These are phyloP conservation scores for Heliamphora ciliata DNA, from an alignment of 179 eudicot genomes.

Conservation along the genomic window DNA sequence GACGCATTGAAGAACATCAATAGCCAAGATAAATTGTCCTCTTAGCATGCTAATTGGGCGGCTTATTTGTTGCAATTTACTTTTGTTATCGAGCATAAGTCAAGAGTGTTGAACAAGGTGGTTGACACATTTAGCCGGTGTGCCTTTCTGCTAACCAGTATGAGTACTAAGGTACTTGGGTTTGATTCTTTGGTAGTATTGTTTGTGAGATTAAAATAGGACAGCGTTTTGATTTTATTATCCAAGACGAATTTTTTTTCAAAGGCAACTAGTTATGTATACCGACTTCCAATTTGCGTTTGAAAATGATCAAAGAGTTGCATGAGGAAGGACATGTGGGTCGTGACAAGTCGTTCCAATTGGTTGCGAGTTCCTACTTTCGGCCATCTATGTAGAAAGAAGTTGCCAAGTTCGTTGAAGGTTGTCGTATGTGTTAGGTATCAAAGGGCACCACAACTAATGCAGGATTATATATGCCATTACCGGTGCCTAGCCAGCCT, in stretches of 20 bases:
- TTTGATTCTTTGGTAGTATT: neutral
- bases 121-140: neutral
- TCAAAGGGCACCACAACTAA: too few relatives aligned
- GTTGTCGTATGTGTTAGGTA: neutral
- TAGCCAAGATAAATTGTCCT: neutral
- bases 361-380: neutral
- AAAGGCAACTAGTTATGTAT: neutral
- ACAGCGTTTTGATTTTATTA: neutral
- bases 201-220: accelerated
- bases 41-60: neutral
- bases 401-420: neutral
- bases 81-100: neutral
- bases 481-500: neutral
- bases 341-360: neutral
- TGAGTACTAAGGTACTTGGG: neutral
- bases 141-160: neutral
- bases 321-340: neutral
- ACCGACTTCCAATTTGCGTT: too few relatives aligned
- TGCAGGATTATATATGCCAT: slow-evolving; percentile 7
- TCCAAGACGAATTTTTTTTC: neutral
- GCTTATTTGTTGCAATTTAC: neutral
- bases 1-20: neutral
- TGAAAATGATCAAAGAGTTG: neutral
- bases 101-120: neutral
- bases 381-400: neutral